phyloP scores from a whole-genome alignment of 148 eudicot species.

The Camellia sinensis region DNA sequence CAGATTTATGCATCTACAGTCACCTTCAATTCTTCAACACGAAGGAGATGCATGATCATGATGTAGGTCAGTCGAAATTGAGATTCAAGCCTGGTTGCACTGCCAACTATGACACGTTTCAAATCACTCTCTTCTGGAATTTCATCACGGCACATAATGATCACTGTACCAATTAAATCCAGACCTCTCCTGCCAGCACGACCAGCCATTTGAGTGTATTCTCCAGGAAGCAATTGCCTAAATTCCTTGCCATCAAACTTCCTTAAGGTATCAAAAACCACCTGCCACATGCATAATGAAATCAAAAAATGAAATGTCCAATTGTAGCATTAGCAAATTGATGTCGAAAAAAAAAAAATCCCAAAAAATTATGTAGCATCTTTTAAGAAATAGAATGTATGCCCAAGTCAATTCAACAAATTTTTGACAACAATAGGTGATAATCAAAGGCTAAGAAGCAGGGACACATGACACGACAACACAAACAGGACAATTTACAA shows the following conservation, averaged over 20 bases:
- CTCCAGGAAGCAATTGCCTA: constrained; percentile 93
- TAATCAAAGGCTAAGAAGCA: too few species aligned
- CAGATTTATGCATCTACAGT: neutral
- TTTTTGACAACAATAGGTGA: neutral
- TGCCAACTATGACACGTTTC: constrained; percentile 71
- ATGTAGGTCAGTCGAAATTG: constrained; percentile 95
- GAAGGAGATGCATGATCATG: constrained; percentile 96
- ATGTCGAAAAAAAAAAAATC: neutral
- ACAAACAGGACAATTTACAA: too few species aligned
- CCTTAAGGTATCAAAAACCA: constrained; percentile 89
- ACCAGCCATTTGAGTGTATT: constrained; percentile 99
- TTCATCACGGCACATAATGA: constrained; percentile 93
- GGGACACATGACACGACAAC: too few species aligned
- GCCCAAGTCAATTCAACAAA: constrained; percentile 1
- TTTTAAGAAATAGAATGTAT: neutral
- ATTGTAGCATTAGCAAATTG: neutral
- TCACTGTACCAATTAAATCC: constrained; percentile 92
- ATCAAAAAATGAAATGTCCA: neutral
- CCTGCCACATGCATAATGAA: constrained; percentile 46
- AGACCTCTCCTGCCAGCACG: constrained; percentile 99
- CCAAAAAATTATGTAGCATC: neutral
- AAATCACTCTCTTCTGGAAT: constrained; percentile 81
- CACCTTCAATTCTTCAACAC: constrained; percentile 97
- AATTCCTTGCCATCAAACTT: constrained; percentile 98
- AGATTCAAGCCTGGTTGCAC: constrained; percentile 94